Evolutionary conservation across 2,329 filamentous ascomycete species (phyloP).

Genomic region (Colletotrichum sp.): DNA sequence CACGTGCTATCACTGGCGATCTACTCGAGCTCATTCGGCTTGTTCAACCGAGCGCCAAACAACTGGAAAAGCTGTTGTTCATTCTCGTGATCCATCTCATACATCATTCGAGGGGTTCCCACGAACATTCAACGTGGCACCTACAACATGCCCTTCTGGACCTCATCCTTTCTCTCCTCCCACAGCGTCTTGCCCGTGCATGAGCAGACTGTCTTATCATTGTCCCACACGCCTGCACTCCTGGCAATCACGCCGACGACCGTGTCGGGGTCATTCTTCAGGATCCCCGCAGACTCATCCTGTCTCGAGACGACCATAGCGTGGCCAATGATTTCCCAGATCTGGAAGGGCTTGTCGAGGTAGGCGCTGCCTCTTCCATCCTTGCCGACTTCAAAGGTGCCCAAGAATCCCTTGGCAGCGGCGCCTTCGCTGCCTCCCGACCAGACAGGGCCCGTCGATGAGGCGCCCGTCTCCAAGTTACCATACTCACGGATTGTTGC

Average conservation of each 20-base stretch:
- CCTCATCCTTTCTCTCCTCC: constrained; percentile 93
- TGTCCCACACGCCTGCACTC: constrained; percentile 98
- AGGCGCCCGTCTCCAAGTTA: constrained; percentile 84
- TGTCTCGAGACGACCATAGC: constrained; percentile 83
- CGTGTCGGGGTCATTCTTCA: constrained; percentile 81
- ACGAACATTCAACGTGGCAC: neutral
- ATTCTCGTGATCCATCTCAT: neutral
- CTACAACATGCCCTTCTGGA: constrained; percentile 82
- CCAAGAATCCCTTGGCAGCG: constrained; percentile 63
- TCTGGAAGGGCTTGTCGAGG: constrained; percentile 79
- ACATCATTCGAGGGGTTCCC: constrained; percentile 3
- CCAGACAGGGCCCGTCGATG: constrained; percentile 86
- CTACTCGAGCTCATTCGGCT: constrained; percentile 12
- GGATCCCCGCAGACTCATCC: constrained; percentile 56
- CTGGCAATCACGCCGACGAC: constrained; percentile 92
- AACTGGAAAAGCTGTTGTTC: neutral
- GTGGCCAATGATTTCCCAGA: constrained; percentile 96
- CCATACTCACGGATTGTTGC: constrained; percentile 87
- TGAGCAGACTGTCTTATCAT: constrained; percentile 97
- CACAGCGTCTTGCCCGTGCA: constrained; percentile 98
- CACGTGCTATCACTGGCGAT: constrained; percentile 16
- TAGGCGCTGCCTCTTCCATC: constrained; percentile 82
- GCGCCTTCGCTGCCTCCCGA: constrained; percentile 47
- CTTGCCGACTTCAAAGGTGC: constrained; percentile 75
- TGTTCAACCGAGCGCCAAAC: constrained; percentile 12